Percentiles rank a stretch among this genome's conserved stretches.
Evolutionary conservation across 495 filamentous ascomycete genomes (phyloP).

Genomic region (Clavariopsis aquatica): DNA sequence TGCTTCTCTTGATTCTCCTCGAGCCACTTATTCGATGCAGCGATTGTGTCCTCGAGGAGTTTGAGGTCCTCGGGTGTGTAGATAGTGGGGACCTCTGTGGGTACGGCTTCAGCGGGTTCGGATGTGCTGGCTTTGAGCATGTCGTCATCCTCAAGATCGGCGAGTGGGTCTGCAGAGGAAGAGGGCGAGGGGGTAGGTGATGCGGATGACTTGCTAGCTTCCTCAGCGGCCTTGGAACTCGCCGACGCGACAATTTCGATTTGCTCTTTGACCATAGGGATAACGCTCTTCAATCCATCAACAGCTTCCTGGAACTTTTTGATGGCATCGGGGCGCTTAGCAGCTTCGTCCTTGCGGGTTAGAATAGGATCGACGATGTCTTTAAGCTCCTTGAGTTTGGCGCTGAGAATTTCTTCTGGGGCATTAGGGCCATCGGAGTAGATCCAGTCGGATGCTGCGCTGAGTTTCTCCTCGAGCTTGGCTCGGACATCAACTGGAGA

Average conservation of each 20-base stretch:
- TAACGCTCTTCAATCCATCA: slow-evolving; percentile 57
- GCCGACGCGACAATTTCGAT: slow-evolving; percentile 51
- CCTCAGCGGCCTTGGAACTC: slow-evolving; percentile 49
- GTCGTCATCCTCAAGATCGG: slow-evolving; percentile 56
- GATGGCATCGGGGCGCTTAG: slow-evolving; percentile 64
- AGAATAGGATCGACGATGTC: slow-evolving; percentile 69
- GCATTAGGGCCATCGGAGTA: slow-evolving; percentile 83
- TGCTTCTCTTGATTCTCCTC: slow-evolving; percentile 65
- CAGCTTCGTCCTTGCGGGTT: slow-evolving; percentile 66
- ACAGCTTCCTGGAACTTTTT: slow-evolving; percentile 64
- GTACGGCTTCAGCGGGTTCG: slow-evolving; percentile 42
- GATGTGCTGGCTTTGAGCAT: slow-evolving; percentile 41
- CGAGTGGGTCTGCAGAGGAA: slow-evolving; percentile 52
- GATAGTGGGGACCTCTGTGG: slow-evolving; percentile 52
- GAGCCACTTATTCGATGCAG: slow-evolving; percentile 62
- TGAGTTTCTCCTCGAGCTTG: slow-evolving; percentile 62
- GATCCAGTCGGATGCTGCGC: slow-evolving; percentile 80
- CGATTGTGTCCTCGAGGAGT: slow-evolving; percentile 52
- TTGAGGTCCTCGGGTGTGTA: slow-evolving; percentile 66
- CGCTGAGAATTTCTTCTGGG: slow-evolving; percentile 66
- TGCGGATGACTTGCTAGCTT: slow-evolving; percentile 47
- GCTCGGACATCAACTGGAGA: slow-evolving; percentile 65
- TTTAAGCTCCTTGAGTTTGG: slow-evolving; percentile 71
- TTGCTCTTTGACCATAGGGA: slow-evolving; percentile 54
- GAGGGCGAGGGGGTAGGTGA: slow-evolving; percentile 46